Evolutionary conservation across 1,284 basidiomycete species (phyloP), one percentile per base, ranked within the genome.

Genomic region (Pseudozyma tsukubaensis): DNA sequence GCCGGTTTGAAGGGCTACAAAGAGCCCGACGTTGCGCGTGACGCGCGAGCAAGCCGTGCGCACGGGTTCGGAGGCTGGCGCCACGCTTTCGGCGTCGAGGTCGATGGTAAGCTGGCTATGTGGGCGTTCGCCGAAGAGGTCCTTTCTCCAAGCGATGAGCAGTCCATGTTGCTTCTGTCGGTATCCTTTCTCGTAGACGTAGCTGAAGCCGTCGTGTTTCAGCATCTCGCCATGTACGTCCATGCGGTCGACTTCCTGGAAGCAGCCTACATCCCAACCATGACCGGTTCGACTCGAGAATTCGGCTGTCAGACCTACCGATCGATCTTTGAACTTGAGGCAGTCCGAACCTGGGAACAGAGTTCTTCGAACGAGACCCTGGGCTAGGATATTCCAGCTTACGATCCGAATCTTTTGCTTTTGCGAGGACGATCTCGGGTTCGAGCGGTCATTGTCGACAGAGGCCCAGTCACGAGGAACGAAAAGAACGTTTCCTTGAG

Each of bases 341-440:
- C 79, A 83, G 64, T 86, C 85, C n/a, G 80, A 83, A 0, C 85
- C 85, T 0, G 86, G 86, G 60, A 86, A 86, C 7, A 86, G 75
- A 50, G 83, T 84, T 12, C 85, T 72, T 4, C 85, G 80, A 16
- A 86, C 85, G 32, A 86, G 74, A 4, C 84, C 83, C 59, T 86
- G 85, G 0, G 85, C 85, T 3, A 86, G 77, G 59, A 86, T 85
- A 58, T 78, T 79, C 80, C 81, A 83, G 59, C 72, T 77, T 37
- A 80, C 64, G 29, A 80, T 50, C 19, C 66, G 66, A 35, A 76
- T 32, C 50, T 60, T 69, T 16, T 58, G 61, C 39, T 40, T 54
- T 6, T 40, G 5, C 19, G 29, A 18, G 11, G 44, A 9, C 13
- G 35, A 18, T 1, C 7, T 18, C 13, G 9, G 8, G 9, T 36